A percentile compares a stretch with the other conserved stretches of the same genome.
These are phyloP conservation scores for Cyberlindnera galapagoensis DNA, from an alignment of 805 yeast genomes.

Conservation along the genomic window DNA sequence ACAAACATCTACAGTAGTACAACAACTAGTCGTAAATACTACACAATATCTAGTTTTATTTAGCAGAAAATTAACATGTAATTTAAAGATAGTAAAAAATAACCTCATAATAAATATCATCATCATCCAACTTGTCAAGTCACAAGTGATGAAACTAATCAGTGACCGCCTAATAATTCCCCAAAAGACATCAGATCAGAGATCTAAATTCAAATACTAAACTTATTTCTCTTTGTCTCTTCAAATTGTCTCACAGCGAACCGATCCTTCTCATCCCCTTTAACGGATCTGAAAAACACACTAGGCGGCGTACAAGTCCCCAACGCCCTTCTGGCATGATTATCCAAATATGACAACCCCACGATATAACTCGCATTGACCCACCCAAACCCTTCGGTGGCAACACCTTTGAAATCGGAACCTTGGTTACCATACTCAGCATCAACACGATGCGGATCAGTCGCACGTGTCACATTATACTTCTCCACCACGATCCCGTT, in stretches of 20 bases:
- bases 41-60: too few relatives aligned
- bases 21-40: too few relatives aligned
- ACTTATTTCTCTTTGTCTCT: slow-evolving; percentile 2
- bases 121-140: too few relatives aligned
- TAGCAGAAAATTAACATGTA: too few relatives aligned
- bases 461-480: slow-evolving; percentile 78
- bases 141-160: too few relatives aligned
- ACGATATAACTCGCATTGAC: slow-evolving; percentile 80
- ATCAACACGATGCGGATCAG: slow-evolving; percentile 84
- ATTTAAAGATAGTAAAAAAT: too few relatives aligned
- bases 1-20: too few relatives aligned
- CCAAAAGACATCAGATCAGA: too few relatives aligned
- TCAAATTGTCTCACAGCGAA: slow-evolving; percentile 14
- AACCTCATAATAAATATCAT: too few relatives aligned
- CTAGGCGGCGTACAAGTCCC: slow-evolving; percentile 46
- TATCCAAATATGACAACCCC: slow-evolving; percentile 62
- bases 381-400: slow-evolving; percentile 98
- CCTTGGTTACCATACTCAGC: slow-evolving; percentile 99
- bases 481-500: slow-evolving; percentile 95
- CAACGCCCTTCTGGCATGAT: slow-evolving; percentile 65
- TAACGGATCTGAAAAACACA: slow-evolving; percentile 21
- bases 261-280: slow-evolving; percentile 14
- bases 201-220: slow-evolving; percentile 1
- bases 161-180: too few relatives aligned
- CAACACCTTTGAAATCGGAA: slow-evolving; percentile 83